Conservation (phyloP, 2,329 filamentous ascomycete species). For the Talaromyces sp. region DNA sequence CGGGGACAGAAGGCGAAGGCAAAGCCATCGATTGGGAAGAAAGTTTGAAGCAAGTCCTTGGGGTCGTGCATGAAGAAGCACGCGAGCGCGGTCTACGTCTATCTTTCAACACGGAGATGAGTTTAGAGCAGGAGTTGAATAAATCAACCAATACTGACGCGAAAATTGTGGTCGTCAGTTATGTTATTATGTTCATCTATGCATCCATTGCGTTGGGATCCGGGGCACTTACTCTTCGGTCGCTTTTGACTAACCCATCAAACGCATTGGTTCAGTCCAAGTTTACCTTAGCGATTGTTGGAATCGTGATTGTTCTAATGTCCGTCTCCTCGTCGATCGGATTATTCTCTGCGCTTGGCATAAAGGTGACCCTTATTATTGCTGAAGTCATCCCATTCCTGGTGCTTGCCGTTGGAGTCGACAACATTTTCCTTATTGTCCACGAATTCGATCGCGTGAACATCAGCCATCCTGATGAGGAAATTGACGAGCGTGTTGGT, state of each 20-base stretch:
- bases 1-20: slow-evolving; percentile 66
- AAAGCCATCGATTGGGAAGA: slow-evolving; percentile 87
- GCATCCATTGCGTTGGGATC: slow-evolving; percentile 90
- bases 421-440: slow-evolving; percentile 98
- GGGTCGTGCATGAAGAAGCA: slow-evolving; percentile 79
- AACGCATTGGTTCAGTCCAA: slow-evolving; percentile 91
- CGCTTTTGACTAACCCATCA: slow-evolving; percentile 76
- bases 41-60: slow-evolving; percentile 68
- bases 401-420: slow-evolving; percentile 91
- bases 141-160: slow-evolving; percentile 98
- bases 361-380: slow-evolving; percentile 96
- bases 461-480: slow-evolving; percentile 80
- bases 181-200: slow-evolving; percentile 98
- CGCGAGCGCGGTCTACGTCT: slow-evolving; percentile 72
- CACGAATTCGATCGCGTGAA: slow-evolving; percentile 98
- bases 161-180: slow-evolving; percentile 93
- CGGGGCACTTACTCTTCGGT: slow-evolving; percentile 72
- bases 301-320: slow-evolving; percentile 94
- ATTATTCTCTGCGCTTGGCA: slow-evolving; percentile 82
- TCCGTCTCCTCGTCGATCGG: slow-evolving; percentile 94
- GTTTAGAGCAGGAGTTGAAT: slow-evolving; percentile 91
- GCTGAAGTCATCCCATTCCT: slow-evolving; percentile 98
- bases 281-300: slow-evolving; percentile 89
- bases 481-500: slow-evolving; percentile 80
- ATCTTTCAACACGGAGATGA: slow-evolving; percentile 94